phyloP scores from a whole-genome alignment of 371 early-diverging fungal species.

The Basidiobolus meristosporus region DNA sequence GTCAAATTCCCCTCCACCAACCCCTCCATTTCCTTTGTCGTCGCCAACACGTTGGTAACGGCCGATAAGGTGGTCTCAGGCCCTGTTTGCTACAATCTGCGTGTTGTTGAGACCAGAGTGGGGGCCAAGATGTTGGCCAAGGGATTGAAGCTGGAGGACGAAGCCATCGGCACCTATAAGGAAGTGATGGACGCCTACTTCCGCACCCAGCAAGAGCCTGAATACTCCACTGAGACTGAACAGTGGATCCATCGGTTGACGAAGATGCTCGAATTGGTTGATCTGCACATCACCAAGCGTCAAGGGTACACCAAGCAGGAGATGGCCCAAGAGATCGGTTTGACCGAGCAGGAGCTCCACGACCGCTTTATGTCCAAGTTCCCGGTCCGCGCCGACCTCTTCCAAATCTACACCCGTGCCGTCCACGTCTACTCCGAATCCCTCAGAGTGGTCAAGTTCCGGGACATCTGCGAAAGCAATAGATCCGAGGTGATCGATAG shows the following conservation, averaged over 20 bases:
- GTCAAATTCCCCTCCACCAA: slow-evolving; percentile 37
- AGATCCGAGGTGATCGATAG: no score
- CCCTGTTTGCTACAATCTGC: slow-evolving; percentile 76
- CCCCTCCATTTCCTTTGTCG: slow-evolving; percentile 57
- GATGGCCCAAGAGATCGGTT: no score
- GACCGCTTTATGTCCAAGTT: slow-evolving; percentile 39
- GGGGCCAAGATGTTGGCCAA: slow-evolving; percentile 51
- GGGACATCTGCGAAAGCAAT: slow-evolving; percentile 48
- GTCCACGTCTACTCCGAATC: slow-evolving; percentile 74
- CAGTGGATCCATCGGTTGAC: no score
- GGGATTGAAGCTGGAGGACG: slow-evolving; percentile 22
- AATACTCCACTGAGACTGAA: no score
- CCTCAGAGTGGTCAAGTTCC: slow-evolving; percentile 60
- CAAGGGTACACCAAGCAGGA: no score
- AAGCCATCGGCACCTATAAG: no score
- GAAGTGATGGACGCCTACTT: no score
- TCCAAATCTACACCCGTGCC: slow-evolving; percentile 59
- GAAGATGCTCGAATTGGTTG: no score
- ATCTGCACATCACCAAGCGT: no score
- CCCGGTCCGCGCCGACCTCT: slow-evolving; percentile 43
- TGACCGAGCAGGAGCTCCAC: slow-evolving; percentile 28
- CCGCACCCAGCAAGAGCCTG: no score
- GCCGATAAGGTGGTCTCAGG: slow-evolving; percentile 81
- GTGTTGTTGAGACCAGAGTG: slow-evolving; percentile 81
- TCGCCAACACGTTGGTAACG: slow-evolving; percentile 75